Conservation (phyloP, 768 basidiomycete species). For the Rhodotorula graminis region DNA sequence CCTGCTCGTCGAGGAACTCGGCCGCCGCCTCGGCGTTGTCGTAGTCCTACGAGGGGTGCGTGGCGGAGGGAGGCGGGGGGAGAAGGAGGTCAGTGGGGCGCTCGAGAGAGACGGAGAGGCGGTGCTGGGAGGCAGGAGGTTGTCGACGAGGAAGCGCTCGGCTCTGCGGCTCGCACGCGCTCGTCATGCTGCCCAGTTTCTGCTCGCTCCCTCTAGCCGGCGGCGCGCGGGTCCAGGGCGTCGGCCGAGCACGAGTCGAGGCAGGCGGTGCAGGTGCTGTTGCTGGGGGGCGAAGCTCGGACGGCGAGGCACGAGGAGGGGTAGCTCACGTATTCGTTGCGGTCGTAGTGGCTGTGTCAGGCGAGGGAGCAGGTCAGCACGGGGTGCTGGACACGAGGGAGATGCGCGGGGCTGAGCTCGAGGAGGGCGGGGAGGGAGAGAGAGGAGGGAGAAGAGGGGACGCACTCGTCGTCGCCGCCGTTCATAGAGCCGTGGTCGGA, state of each 20-base stretch:
- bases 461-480: constrained; percentile 30
- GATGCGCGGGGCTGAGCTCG: background rate
- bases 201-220: too few species aligned
- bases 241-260: too few species aligned
- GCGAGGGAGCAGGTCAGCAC: background rate
- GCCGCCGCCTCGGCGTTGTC: constrained; percentile 12
- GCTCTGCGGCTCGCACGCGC: too few species aligned
- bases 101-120: too few species aligned
- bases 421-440: background rate
- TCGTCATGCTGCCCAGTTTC: too few species aligned
- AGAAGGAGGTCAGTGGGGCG: background rate
- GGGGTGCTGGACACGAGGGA: background rate
- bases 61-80: background rate
- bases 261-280: too few species aligned
- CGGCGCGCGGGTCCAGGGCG: too few species aligned
- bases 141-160: too few species aligned
- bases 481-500: constrained; percentile 23
- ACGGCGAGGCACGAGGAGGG: background rate
- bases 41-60: background rate
- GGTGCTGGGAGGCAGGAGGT: too few species aligned
- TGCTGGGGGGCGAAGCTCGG: too few species aligned
- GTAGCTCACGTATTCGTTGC: constrained; percentile 18
- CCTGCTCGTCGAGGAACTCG: constrained; percentile 3
- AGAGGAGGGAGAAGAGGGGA: background rate
- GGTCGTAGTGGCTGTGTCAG: constrained; percentile 10